phyloP scores from a whole-genome alignment of 1,139 yeast genomes.

The Geotrichum citri-aurantii region DNA sequence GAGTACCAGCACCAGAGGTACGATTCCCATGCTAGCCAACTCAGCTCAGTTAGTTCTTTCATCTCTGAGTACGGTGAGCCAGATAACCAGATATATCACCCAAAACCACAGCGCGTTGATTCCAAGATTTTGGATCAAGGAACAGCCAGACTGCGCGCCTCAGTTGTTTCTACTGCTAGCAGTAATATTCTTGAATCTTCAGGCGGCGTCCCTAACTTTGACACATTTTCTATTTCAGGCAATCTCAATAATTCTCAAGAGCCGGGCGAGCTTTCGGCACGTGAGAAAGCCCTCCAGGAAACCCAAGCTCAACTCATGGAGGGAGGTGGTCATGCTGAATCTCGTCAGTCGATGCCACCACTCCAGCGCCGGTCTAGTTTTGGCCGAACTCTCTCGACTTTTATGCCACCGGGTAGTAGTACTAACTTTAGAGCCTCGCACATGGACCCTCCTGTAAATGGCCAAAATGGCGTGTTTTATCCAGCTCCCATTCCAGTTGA shows the following conservation, averaged over 20 bases:
- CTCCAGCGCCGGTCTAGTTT: slow-evolving; percentile 10
- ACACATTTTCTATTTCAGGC: background rate
- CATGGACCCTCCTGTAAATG: slow-evolving; percentile 9
- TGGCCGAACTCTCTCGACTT: slow-evolving; percentile 6
- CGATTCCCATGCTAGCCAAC: background rate
- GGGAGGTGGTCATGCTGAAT: background rate
- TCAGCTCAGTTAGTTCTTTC: slow-evolving; percentile 3
- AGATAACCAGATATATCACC: slow-evolving; percentile 7
- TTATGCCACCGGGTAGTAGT: background rate
- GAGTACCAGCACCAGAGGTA: slow-evolving; percentile 1
- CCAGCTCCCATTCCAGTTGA: slow-evolving; percentile 36
- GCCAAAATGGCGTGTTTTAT: slow-evolving; percentile 22
- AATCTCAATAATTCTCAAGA: background rate
- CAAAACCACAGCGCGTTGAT: slow-evolving; percentile 7
- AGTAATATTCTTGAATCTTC: slow-evolving; percentile 15
- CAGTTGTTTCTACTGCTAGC: slow-evolving; percentile 11
- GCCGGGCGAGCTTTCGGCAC: background rate
- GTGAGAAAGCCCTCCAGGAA: background rate
- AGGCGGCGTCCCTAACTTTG: slow-evolving; percentile 14
- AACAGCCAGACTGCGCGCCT: background rate
- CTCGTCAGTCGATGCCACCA: slow-evolving; percentile 7
- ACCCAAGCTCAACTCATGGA: slow-evolving; percentile 3
- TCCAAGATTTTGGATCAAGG: background rate
- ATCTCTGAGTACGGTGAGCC: slow-evolving; percentile 1
- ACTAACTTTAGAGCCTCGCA: slow-evolving; percentile 7